Percentiles rank a stretch among this genome's conserved stretches.
Evolutionary conservation across 805 yeast genomes (phyloP).

Genomic region (Sugiyamaella chiloensis): DNA sequence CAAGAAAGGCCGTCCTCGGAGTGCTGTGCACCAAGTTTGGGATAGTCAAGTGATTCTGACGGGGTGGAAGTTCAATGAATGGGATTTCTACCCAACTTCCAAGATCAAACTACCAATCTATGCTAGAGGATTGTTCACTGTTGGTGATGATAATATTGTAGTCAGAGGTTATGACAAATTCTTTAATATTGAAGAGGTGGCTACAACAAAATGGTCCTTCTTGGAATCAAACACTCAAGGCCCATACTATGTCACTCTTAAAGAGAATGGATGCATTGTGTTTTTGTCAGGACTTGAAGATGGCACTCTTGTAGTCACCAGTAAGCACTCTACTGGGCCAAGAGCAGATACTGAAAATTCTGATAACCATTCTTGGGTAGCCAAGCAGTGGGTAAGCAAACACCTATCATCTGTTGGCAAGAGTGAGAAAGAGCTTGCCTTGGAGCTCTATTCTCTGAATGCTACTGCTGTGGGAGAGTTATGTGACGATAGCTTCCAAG

Average conservation of each 20-base stretch:
- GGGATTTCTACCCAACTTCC: constrained; percentile 64
- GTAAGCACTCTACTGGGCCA: constrained; percentile 84
- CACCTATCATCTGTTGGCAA: constrained; percentile 49
- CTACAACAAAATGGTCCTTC: constrained; percentile 47
- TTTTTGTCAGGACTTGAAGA: constrained; percentile 72
- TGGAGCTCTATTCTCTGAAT: constrained; percentile 45
- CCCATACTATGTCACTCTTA: constrained; percentile 76
- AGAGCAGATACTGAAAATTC: constrained; percentile 42
- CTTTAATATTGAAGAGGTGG: constrained; percentile 72
- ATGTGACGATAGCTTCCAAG: constrained; percentile 92
- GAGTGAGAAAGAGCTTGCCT: constrained; percentile 52
- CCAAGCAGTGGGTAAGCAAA: constrained; percentile 52
- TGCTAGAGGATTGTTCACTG: constrained; percentile 78
- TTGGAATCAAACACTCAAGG: constrained; percentile 55
- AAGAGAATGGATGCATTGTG: constrained; percentile 92
- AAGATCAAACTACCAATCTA: constrained; percentile 58
- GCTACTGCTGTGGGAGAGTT: constrained; percentile 87
- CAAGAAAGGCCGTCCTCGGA: constrained; percentile 23
- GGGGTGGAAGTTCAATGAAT: constrained; percentile 85
- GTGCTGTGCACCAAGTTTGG: constrained; percentile 25
- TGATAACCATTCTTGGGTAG: constrained; percentile 73
- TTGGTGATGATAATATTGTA: constrained; percentile 46
- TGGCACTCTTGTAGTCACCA: constrained; percentile 80
- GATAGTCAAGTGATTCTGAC: constrained; percentile 25
- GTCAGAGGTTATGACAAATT: constrained; percentile 94